phyloP scores from a whole-genome alignment of 768 basidiomycete genomes.

The Phylloporus arenicola region DNA sequence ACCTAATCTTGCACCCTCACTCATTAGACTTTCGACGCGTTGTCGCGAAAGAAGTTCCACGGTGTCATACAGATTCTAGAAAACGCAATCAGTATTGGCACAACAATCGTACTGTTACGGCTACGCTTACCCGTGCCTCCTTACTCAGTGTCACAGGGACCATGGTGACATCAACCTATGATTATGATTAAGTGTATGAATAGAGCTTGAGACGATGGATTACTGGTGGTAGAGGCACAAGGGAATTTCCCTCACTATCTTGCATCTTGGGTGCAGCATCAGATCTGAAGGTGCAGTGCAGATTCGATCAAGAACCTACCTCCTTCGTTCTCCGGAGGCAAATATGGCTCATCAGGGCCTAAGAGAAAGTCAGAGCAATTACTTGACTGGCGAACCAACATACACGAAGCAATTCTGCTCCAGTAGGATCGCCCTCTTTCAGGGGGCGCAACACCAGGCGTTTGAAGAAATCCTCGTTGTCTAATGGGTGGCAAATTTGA shows the following conservation, averaged over 20 bases:
- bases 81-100: conserved; percentile 2
- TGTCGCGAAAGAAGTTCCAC: conserved; percentile 59
- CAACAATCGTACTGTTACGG: too few species aligned
- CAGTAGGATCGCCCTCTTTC: conserved; percentile 59
- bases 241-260: conserved; percentile 64
- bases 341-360: conserved; percentile 73
- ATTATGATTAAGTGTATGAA: conserved; percentile 4
- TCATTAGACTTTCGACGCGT: conserved; percentile 54
- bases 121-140: conserved; percentile 54
- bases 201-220: conserved; percentile 3
- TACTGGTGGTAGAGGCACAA: conserved; percentile 74
- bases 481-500: conserved; percentile 77
- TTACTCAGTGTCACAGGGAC: conserved; percentile 61
- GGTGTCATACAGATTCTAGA: conserved; percentile 60
- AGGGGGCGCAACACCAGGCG: conserved; percentile 73
- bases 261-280: conserved; percentile 57
- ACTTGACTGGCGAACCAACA: conserved; percentile 11
- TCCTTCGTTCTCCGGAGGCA: conserved; percentile 85
- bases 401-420: conserved; percentile 68
- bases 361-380: conserved; percentile 5
- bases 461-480: conserved; percentile 79
- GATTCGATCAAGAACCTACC: conserved; percentile 30
- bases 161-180: conserved; percentile 70
- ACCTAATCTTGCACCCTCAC: conserved; percentile 32
- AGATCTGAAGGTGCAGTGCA: conserved; percentile 5